Evolutionary conservation across 2,329 filamentous ascomycete genomes (phyloP).

Genomic region (Cryphonectria radicalis): DNA sequence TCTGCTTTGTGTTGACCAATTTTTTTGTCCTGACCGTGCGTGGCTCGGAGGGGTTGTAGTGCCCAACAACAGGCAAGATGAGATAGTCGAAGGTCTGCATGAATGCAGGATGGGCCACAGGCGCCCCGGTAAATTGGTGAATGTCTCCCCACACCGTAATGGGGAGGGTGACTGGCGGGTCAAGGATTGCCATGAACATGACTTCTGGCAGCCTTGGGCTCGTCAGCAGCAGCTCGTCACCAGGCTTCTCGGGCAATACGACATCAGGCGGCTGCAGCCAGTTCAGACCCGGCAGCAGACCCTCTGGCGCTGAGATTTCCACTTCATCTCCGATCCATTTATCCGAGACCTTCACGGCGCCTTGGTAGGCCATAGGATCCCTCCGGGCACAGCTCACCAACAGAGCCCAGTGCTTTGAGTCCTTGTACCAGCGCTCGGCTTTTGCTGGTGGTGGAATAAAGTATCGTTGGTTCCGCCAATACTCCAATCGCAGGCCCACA

Average conservation of each 20-base stretch:
- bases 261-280: constrained; percentile 76
- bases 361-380: constrained; percentile 49
- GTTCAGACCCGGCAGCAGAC: constrained; percentile 54
- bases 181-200: constrained; percentile 74
- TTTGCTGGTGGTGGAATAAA: constrained; percentile 16
- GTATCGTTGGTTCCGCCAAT: constrained; percentile 71
- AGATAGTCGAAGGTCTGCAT: constrained; percentile 61
- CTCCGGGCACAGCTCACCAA: constrained; percentile 66
- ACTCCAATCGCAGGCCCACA: constrained; percentile 74
- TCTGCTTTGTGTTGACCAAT: constrained; percentile 48
- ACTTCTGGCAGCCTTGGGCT: constrained; percentile 67
- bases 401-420: constrained; percentile 66
- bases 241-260: constrained; percentile 53
- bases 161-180: constrained; percentile 74
- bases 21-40: constrained; percentile 58
- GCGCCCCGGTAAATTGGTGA: constrained; percentile 58
- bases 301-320: constrained; percentile 51
- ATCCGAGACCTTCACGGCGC: constrained; percentile 70
- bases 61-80: constrained; percentile 57
- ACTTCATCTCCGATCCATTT: constrained; percentile 73
- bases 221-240: constrained; percentile 55
- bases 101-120: constrained; percentile 47
- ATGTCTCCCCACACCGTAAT: constrained; percentile 66
- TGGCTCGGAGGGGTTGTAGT: constrained; percentile 61
- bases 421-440: constrained; percentile 41